Conservation (phyloP, 345 rosid species). For the Bretschneidera sinensis region DNA sequence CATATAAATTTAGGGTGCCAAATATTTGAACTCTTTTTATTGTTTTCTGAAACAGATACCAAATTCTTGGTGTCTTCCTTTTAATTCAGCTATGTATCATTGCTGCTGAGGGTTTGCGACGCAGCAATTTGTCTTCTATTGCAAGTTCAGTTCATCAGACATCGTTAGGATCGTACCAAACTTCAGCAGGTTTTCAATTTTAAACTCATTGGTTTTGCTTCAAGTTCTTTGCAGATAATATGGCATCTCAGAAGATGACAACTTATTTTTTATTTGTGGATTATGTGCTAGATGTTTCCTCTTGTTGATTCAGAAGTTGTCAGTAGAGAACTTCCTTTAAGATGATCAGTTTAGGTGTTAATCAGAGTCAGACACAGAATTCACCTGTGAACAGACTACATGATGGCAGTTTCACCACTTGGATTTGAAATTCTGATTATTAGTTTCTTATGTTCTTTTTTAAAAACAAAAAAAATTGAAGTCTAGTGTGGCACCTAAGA, state of each 20-base stretch:
- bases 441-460: too few species aligned
- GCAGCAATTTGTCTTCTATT: constrained; percentile 80
- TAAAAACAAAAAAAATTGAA: too few species aligned
- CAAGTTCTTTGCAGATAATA: not conserved
- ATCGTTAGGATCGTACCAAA: constrained; percentile 53
- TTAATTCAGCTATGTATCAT: constrained; percentile 84
- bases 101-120: constrained; percentile 81
- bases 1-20: not conserved
- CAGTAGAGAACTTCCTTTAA: not conserved
- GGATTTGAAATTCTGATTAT: not conserved
- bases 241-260: not conserved
- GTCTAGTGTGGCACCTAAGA: not conserved
- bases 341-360: not conserved
- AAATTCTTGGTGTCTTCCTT: constrained; percentile 85
- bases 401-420: not conserved
- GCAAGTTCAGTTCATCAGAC: constrained; percentile 73
- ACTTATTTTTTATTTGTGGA: not conserved
- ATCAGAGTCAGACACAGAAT: not conserved
- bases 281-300: not conserved
- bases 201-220: constrained; percentile 1
- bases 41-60: constrained; percentile 56
- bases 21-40: constrained; percentile 17
- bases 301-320: too few species aligned
- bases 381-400: not conserved
- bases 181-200: constrained; percentile 44